phyloP scores from a whole-genome alignment of 306 rosid genomes.

The Lathyrus oleraceus region DNA sequence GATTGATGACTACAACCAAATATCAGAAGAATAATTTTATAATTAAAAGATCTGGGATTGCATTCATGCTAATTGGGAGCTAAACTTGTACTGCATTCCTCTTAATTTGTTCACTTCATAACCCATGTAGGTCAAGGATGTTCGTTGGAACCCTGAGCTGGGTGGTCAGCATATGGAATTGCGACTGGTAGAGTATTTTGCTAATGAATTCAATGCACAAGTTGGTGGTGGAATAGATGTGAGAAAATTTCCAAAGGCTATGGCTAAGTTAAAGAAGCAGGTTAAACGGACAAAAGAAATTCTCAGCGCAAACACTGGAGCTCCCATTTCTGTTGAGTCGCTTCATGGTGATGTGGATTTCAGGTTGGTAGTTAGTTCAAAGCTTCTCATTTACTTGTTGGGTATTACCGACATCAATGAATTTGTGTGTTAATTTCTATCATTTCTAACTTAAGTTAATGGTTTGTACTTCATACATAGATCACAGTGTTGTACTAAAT shows the following conservation, averaged over 20 bases:
- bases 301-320: slow-evolving; percentile 88
- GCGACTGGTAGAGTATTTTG: slow-evolving; percentile 87
- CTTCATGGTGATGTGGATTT: slow-evolving; percentile 82
- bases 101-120: slow-evolving; percentile 6
- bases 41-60: background rate
- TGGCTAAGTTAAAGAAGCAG: slow-evolving; percentile 98
- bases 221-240: slow-evolving; percentile 86
- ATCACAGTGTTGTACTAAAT: slow-evolving; percentile 1
- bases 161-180: slow-evolving; percentile 93
- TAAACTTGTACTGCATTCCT: slow-evolving; percentile 1
- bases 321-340: slow-evolving; percentile 97
- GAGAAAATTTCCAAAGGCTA: slow-evolving; percentile 83
- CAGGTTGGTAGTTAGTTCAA: slow-evolving; percentile 56
- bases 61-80: background rate
- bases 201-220: slow-evolving; percentile 84
- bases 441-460: background rate
- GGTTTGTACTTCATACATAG: background rate
- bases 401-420: slow-evolving; percentile 10
- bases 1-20: background rate
- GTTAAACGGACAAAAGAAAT: slow-evolving; percentile 97
- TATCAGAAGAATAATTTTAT: background rate
- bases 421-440: slow-evolving; percentile 6
- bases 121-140: slow-evolving; percentile 84
- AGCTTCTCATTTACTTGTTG: slow-evolving; percentile 4
- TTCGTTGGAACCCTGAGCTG: slow-evolving; percentile 88